These are phyloP conservation scores for Esteya vermicola DNA, from an alignment of 2,329 filamentous ascomycete species.

Conservation along the genomic window DNA sequence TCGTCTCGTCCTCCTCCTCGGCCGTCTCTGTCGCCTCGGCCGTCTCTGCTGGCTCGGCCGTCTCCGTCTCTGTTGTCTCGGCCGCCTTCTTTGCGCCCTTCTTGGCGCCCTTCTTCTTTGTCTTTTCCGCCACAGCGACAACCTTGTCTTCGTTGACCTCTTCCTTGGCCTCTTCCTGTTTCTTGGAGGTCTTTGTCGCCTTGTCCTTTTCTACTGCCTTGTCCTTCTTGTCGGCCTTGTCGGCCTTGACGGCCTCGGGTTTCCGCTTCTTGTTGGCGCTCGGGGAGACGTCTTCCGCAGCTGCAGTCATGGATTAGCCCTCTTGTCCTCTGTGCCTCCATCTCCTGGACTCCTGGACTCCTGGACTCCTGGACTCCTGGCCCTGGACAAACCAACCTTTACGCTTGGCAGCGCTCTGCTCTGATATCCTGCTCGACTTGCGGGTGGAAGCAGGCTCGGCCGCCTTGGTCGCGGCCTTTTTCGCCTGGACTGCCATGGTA, in stretches of 20 bases:
- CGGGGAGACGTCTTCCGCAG: background rate
- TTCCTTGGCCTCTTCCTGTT: background rate
- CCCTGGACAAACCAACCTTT: background rate
- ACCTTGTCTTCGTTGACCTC: background rate
- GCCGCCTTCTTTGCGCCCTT: background rate
- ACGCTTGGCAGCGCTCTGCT: background rate
- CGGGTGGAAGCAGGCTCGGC: background rate
- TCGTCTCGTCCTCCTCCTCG: slow-evolving; percentile 2
- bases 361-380: too few species aligned
- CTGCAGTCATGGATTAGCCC: background rate
- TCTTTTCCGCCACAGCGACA: background rate
- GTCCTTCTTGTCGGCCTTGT: background rate
- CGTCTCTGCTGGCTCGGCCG: background rate
- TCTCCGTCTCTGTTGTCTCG: background rate
- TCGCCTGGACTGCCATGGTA: background rate
- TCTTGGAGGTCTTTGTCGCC: background rate
- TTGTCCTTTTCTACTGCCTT: background rate
- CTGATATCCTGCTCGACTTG: slow-evolving; percentile 2
- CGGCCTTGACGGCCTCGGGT: too few species aligned
- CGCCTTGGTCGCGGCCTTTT: background rate
- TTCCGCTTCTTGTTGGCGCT: background rate
- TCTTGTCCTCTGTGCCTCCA: too few species aligned
- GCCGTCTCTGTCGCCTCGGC: background rate
- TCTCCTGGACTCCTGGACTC: too few species aligned
- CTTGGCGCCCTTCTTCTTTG: background rate